Percentiles rank a stretch among this genome's conserved stretches.
Conservation (phyloP, 2,329 filamentous ascomycete species). For the Sphaerostilbella broomeana region DNA sequence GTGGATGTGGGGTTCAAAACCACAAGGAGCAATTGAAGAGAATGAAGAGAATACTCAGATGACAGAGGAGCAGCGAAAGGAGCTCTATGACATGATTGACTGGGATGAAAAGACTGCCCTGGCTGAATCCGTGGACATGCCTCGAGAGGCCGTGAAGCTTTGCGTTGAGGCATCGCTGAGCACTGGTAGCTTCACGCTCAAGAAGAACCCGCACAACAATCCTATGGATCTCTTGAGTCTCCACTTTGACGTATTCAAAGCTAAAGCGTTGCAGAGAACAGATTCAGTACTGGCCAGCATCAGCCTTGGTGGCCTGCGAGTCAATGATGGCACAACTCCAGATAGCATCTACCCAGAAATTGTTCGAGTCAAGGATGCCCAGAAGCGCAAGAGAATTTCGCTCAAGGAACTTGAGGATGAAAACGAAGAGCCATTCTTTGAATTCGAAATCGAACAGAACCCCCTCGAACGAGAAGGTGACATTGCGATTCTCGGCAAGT, state of each 20-base stretch:
- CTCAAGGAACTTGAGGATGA: conserved; percentile 47
- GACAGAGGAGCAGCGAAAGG: conserved; percentile 91
- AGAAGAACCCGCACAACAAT: conserved; percentile 57
- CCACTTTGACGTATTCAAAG: conserved; percentile 90
- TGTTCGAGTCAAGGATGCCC: conserved; percentile 85
- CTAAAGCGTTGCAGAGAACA: conserved; percentile 80
- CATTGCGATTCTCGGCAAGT: conserved; percentile 78
- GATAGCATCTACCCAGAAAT: conserved; percentile 92
- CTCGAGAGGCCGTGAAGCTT: conserved; percentile 85
- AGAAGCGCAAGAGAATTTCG: conserved; percentile 43
- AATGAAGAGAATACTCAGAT: conserved; percentile 72
- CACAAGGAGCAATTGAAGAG: conserved; percentile 52
- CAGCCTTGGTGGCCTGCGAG: conserved; percentile 82
- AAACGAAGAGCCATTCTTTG: conserved; percentile 74
- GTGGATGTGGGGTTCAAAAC: conserved; percentile 85
- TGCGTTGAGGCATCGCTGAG: conserved; percentile 89
- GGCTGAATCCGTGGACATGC: conserved; percentile 79
- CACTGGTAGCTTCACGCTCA: conserved; percentile 92
- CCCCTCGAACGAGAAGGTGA: conserved; percentile 90
- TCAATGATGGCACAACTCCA: conserved; percentile 92
- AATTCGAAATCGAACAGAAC: conserved; percentile 88
- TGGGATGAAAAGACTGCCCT: conserved; percentile 95
- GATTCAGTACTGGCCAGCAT: conserved; percentile 86
- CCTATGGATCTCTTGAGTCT: conserved; percentile 77
- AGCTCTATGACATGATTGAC: conserved; percentile 95